These are phyloP conservation scores for Blastocystis hominis DNA, from an alignment of 352 stramenopile genomes.

Conservation along the genomic window DNA sequence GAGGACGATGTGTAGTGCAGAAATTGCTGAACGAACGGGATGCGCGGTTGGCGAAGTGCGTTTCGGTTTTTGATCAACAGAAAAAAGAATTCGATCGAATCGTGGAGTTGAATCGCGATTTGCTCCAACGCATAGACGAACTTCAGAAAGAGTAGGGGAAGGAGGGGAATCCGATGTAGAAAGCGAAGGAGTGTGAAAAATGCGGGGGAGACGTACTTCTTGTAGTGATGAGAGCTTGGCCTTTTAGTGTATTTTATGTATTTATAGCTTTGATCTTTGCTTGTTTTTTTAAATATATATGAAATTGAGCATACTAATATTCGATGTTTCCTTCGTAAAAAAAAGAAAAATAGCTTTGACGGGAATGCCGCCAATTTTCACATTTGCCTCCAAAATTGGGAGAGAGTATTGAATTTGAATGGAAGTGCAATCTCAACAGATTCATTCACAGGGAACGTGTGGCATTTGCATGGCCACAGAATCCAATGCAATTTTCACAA, in stretches of 20 bases:
- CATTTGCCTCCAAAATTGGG: no score
- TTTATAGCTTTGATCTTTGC: neutral
- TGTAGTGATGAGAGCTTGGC: neutral
- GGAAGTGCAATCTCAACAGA: constrained; percentile 36
- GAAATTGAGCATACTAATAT: no score
- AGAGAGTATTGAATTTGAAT: neutral
- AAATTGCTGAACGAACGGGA: neutral
- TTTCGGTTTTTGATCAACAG: neutral
- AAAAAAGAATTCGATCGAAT: neutral
- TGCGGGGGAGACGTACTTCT: neutral
- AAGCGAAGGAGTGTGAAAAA: neutral
- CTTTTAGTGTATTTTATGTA: no score
- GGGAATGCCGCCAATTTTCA: no score
- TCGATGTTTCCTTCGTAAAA: no score
- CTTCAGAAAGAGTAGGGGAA: neutral
- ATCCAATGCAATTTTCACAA: neutral
- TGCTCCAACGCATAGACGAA: neutral
- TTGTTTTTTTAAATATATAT: neutral
- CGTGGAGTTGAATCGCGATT: neutral
- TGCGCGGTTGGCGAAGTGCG: neutral
- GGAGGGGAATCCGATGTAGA: neutral
- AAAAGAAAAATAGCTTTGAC: no score
- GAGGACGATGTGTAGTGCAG: neutral
- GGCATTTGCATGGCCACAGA: neutral
- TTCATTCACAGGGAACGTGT: constrained; percentile 36